Evolutionary conservation across 257 asterid genomes (phyloP).

Genomic region (Solanum arcanum): DNA sequence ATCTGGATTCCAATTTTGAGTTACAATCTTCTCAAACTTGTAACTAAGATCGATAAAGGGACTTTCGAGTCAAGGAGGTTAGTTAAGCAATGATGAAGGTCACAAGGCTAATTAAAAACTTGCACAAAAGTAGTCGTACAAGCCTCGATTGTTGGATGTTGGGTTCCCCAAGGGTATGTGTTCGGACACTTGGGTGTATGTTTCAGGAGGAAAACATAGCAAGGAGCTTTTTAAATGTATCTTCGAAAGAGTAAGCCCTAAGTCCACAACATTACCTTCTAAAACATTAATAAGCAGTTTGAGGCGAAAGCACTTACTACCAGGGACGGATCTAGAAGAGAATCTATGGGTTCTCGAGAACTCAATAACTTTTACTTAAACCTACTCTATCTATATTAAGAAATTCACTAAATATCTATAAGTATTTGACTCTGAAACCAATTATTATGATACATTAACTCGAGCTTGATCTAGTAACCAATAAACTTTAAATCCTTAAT

Average conservation of each 20-base stretch:
- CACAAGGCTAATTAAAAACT: neutral
- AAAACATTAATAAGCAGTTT: neutral
- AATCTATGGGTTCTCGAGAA: neutral
- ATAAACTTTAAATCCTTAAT: neutral
- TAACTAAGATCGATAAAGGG: neutral
- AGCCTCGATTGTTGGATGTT: neutral
- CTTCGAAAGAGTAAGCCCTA: neutral
- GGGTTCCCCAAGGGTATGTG: neutral
- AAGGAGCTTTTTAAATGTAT: neutral
- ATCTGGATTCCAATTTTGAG: neutral
- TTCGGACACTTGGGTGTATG: neutral
- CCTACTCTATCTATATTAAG: neutral
- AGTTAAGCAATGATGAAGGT: neutral
- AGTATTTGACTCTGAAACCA: neutral
- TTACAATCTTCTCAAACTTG: neutral
- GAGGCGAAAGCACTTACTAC: neutral
- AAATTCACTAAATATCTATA: neutral
- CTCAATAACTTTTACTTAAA: neutral
- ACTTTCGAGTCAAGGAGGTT: neutral
- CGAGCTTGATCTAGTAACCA: neutral
- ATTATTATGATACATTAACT: neutral
- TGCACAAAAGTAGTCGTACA: neutral
- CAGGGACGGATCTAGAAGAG: neutral
- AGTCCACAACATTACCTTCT: neutral
- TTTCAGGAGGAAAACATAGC: neutral